Base-by-base conservation (phyloP, 1,284 basidiomycete species). In the Melanopsichium pennsylvanicum region DNA sequence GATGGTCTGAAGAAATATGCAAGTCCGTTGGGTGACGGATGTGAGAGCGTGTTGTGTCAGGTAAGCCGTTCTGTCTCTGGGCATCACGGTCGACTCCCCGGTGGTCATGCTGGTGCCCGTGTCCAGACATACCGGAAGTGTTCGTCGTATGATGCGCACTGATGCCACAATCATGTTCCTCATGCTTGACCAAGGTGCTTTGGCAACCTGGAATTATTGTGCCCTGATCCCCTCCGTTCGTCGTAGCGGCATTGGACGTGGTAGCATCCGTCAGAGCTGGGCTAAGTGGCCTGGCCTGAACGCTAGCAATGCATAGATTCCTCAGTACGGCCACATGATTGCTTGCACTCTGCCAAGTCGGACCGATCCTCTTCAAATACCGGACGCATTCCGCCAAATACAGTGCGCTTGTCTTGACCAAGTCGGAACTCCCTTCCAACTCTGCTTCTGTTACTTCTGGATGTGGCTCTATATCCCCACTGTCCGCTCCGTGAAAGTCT, bases 291-390 rank as follows among this genome's bases (percentile, higher is more conserved):
- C 64, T 46, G 2, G 68, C 48, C 29, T 59, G 63, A 8, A 57
- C 70, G 39, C 70, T 69, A 12, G 60, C 66, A 25, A 61, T 46
- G 37, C 61, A 60, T 19, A 72, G 16, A 13, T 52, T 49, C 9
- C 58, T 39, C 4, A 72, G 43, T n/a, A 69, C 68, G 2, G 41
- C 41, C 13, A 72, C 66, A 41, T 72, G 70, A 27, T 72, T 58
- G 23, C 47, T 57, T 8, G 70, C 70, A 25, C 56, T 64, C 47
- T 58, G 36, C 70, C 70, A 72, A 4, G 70, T 72, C 8, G 51
- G 60, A 13, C 60, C 55, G 39, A 72, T 69, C 5, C 64, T 47
- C 35, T 58, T 64, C 22, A 72, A 50, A 33, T 48, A 72, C 10
- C 55, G 46, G 16, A 70, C 52, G 33, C 70, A 72, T 32, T 72